These are phyloP conservation scores for Blastomyces emzantsi DNA, from an alignment of 2,329 filamentous ascomycete species.

Conservation along the genomic window DNA sequence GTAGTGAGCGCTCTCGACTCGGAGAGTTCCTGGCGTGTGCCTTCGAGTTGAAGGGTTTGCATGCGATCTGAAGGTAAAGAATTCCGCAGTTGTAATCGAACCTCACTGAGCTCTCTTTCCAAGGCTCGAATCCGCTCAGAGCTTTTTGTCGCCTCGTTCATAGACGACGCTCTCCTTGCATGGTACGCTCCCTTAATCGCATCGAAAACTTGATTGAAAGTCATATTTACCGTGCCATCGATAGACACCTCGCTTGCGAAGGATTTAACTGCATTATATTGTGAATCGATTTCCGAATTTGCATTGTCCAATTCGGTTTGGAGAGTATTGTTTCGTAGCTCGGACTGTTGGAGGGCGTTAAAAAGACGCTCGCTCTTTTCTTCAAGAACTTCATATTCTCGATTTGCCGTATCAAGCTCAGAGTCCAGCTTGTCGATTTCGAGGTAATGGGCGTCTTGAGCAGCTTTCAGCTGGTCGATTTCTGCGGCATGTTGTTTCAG, in stretches of 20 bases:
- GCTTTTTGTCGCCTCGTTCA: slow-evolving; percentile 14
- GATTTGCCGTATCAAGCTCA: slow-evolving; percentile 27
- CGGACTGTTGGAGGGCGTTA: slow-evolving; percentile 28
- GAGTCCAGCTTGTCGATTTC: slow-evolving; percentile 30
- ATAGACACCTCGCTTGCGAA: slow-evolving; percentile 31
- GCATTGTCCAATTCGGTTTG: slow-evolving; percentile 29
- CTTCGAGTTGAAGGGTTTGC: slow-evolving; percentile 28
- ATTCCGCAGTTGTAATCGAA: slow-evolving; percentile 26
- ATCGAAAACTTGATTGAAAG: slow-evolving; percentile 34
- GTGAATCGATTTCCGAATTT: slow-evolving; percentile 30
- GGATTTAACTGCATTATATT: slow-evolving; percentile 30
- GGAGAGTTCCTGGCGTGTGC: slow-evolving; percentile 28
- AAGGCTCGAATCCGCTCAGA: slow-evolving; percentile 11
- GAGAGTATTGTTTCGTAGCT: slow-evolving; percentile 31
- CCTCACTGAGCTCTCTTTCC: slow-evolving; percentile 23
- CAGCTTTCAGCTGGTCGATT: slow-evolving; percentile 29
- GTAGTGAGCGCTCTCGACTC: slow-evolving; percentile 32
- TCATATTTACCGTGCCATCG: slow-evolving; percentile 24
- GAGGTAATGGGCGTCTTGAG: slow-evolving; percentile 28
- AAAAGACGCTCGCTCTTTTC: slow-evolving; percentile 28
- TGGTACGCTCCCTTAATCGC: slow-evolving; percentile 28
- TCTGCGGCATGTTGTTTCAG: slow-evolving; percentile 30
- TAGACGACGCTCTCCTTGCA: background rate
- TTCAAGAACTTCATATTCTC: slow-evolving; percentile 28
- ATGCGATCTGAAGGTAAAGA: slow-evolving; percentile 23